phyloP scores from a whole-genome alignment of 2,329 filamentous ascomycete species.

The Sordariomycetes sp. region DNA sequence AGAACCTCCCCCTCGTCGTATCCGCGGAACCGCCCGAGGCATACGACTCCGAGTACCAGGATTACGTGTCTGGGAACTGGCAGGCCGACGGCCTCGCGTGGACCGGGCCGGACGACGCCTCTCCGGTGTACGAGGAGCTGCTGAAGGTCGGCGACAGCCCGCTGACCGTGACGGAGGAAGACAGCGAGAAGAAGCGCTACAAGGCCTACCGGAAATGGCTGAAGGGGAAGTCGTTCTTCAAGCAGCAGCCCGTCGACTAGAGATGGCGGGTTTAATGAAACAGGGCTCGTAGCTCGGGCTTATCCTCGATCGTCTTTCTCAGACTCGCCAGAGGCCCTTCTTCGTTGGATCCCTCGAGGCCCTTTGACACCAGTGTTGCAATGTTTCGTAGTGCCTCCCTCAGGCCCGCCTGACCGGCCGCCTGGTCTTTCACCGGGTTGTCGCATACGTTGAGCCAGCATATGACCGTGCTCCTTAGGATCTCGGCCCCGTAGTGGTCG shows the following conservation, averaged over 20 bases:
- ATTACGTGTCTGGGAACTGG: conserved; percentile 65
- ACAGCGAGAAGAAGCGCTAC: conserved; percentile 85
- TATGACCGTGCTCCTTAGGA: conserved; percentile 49
- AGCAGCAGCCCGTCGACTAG: conserved; percentile 62
- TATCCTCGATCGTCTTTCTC: neutral
- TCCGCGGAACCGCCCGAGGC: conserved; percentile 54
- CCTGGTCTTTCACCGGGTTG: conserved; percentile 8
- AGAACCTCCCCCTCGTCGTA: conserved; percentile 75
- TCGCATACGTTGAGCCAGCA: conserved; percentile 52
- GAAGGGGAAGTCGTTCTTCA: conserved; percentile 88
- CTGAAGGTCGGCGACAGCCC: conserved; percentile 70
- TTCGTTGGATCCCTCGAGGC: neutral
- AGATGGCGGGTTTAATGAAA: conserved; percentile 1
- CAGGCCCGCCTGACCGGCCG: neutral
- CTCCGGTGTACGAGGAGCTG: conserved; percentile 61
- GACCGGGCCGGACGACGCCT: conserved; percentile 29
- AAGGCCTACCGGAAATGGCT: conserved; percentile 96
- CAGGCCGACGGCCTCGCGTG: conserved; percentile 46
- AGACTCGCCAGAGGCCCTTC: neutral
- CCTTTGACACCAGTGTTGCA: conserved; percentile 1
- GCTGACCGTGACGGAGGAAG: conserved; percentile 78
- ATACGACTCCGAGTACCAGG: conserved; percentile 60
- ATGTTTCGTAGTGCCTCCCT: conserved; percentile 13
- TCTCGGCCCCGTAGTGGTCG: conserved; percentile 9
- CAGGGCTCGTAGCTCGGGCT: neutral